Base-by-base conservation (phyloP, 2,329 filamentous ascomycete species). In the Botrytis medusae region DNA sequence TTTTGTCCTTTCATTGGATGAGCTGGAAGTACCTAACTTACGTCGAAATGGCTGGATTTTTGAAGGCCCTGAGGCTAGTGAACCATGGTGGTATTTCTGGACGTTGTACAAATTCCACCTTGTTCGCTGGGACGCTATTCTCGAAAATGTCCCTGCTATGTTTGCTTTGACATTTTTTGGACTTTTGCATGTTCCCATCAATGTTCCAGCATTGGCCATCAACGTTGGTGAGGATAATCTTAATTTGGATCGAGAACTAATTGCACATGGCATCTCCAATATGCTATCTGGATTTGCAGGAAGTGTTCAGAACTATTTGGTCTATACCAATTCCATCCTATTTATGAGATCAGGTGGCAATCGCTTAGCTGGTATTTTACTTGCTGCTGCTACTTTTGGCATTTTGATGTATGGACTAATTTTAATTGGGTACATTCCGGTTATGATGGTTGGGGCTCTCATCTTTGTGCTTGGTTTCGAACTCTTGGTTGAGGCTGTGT, bases 51-150 rank as follows among this genome's bases (percentile, higher is more conserved):
- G 96, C 29, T 99, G 96, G 96, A 92, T 98, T 18, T 99, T 99
- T 79, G 88, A 93, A 78, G 92, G 92, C 0, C 95, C 96, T 1
- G 91, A 78, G 92, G 63, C 91, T 91, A 16, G 92, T 89, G 93
- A 97, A 78, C 94, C 96, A 0, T 99, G 97, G 90, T 99, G 96
- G 89, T 94, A 96, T 81, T 99, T 99, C 79, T 99, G 97, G 83
- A 97, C 94, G 0, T 88, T 98, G 65, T 99, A 97, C 83, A 91
- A 96, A 79, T 93, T 97, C 79, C 86, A 91, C 67, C 86, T 91
- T 37, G 92, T 98, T 4, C 89, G 95, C 77, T 97, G 93, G 92
- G 87, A 87, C 62, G 96, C 95, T 4, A 87, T 99, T 67, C 84
- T 87, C n/a, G 91, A 94, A 79, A 95, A 92, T 1, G 87, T 98